phyloP scores from a whole-genome alignment of 495 filamentous ascomycete species.

The Bacidia rubella region DNA sequence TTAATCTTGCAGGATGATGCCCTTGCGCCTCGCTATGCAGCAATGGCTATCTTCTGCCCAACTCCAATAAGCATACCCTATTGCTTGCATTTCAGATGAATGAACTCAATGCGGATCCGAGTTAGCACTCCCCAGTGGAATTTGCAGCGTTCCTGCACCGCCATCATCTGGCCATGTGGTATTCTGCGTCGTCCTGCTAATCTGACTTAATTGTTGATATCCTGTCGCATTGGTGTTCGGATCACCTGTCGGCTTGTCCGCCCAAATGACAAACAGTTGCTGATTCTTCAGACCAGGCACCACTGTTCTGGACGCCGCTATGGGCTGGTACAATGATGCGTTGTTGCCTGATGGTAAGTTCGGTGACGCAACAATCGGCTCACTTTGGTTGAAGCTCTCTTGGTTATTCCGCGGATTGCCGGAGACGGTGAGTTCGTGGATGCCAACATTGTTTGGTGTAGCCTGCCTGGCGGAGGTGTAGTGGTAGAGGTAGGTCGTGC shows the following conservation, averaged over 20 bases:
- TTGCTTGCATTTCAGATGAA: too few species aligned
- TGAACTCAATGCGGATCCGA: conserved; percentile 5
- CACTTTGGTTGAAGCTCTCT: conserved; percentile 15
- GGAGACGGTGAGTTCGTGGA: conserved; percentile 14
- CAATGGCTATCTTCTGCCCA: too few species aligned
- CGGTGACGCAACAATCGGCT: conserved; percentile 12
- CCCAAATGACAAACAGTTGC: conserved; percentile 15
- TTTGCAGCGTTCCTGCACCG: background rate
- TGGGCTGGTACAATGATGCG: conserved; percentile 13
- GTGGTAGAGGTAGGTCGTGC: conserved; percentile 15
- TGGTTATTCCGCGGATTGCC: conserved; percentile 12
- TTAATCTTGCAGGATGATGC: too few species aligned
- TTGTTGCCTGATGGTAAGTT: background rate
- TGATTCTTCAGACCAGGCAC: conserved; percentile 6
- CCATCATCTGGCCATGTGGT: conserved; percentile 6
- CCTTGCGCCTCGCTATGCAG: too few species aligned
- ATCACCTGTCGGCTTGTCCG: conserved; percentile 10
- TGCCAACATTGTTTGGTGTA: conserved; percentile 2
- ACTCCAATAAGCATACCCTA: too few species aligned
- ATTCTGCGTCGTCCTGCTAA: conserved; percentile 1
- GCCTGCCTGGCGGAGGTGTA: conserved; percentile 2
- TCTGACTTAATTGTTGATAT: conserved; percentile 3
- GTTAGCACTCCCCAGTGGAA: conserved; percentile 11
- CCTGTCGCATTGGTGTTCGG: conserved; percentile 3
- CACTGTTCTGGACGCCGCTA: conserved; percentile 5